These are phyloP conservation scores for Fusarium sublunatum DNA, from an alignment of 2,329 filamentous ascomycete species.

Conservation along the genomic window DNA sequence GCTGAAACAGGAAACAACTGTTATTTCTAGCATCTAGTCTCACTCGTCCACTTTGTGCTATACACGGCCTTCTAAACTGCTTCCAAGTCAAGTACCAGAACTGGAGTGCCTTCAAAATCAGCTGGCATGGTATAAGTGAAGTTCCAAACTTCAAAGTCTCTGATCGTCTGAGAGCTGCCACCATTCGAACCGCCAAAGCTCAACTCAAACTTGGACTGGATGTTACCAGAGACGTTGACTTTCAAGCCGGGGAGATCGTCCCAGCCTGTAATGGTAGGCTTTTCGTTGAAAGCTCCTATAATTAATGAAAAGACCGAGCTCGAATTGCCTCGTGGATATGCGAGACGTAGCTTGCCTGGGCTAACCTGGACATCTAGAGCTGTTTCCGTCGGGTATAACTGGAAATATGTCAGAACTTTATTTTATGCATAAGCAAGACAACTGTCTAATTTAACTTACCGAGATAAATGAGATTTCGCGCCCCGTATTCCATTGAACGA, in stretches of 20 bases:
- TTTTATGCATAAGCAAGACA: slow-evolving; percentile 51
- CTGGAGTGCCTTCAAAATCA: slow-evolving; percentile 24
- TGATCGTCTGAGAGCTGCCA: slow-evolving; percentile 46
- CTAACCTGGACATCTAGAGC: slow-evolving; percentile 29
- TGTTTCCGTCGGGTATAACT: slow-evolving; percentile 53
- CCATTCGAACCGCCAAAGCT: slow-evolving; percentile 57
- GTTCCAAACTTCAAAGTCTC: slow-evolving; percentile 61
- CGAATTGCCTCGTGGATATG: slow-evolving; percentile 64
- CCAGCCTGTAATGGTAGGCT: slow-evolving; percentile 58
- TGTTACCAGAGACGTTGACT: slow-evolving; percentile 59
- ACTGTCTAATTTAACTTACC: slow-evolving; percentile 28
- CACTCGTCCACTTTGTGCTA: no score
- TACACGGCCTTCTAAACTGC: neutral
- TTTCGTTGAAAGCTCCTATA: slow-evolving; percentile 59
- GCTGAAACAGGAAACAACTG: no score
- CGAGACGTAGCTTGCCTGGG: slow-evolving; percentile 55
- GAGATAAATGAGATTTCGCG: slow-evolving; percentile 49
- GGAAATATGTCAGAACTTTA: slow-evolving; percentile 49
- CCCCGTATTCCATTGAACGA: slow-evolving; percentile 67
- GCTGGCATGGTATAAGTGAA: slow-evolving; percentile 56
- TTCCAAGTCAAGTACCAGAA: slow-evolving; percentile 13
- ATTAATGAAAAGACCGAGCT: slow-evolving; percentile 63
- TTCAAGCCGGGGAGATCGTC: slow-evolving; percentile 60
- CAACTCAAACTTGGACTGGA: slow-evolving; percentile 54
- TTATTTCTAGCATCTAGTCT: no score